Conservation (phyloP, 257 asterid genomes). For the Mitragyna speciosa region DNA sequence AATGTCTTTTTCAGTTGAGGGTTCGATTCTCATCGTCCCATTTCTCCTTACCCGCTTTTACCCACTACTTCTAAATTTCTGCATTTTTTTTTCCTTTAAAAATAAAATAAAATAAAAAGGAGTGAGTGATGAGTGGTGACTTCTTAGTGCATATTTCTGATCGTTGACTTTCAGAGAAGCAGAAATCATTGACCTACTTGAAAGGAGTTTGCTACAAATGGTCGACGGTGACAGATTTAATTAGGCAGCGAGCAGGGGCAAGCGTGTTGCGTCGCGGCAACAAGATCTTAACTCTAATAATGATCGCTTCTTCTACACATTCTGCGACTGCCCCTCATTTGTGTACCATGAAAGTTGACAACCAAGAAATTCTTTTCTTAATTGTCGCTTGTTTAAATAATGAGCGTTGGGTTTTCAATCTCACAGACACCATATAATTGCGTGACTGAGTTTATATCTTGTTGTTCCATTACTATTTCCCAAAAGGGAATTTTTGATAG, state of each 20-base stretch:
- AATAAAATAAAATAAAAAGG: too few species aligned
- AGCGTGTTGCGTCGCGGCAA: neutral
- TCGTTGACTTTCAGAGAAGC: constrained; percentile 32
- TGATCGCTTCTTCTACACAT: neutral
- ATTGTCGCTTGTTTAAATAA: neutral
- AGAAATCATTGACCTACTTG: constrained; percentile 46
- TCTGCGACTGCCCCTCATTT: neutral
- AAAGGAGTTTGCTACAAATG: constrained; percentile 45
- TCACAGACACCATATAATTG: neutral
- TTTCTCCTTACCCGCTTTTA: too few species aligned
- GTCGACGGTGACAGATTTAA: constrained; percentile 37
- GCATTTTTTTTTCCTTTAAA: too few species aligned
- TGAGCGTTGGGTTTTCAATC: neutral
- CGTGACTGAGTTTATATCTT: neutral
- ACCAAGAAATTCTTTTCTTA: neutral
- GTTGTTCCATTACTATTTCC: neutral
- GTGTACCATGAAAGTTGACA: neutral
- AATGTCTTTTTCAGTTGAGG: too few species aligned
- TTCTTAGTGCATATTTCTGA: neutral
- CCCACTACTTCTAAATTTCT: too few species aligned
- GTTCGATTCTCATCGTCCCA: too few species aligned
- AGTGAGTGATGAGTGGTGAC: too few species aligned
- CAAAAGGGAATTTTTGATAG: neutral
- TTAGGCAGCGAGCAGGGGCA: neutral
- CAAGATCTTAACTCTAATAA: neutral